A percentile compares a stretch with the other conserved stretches of the same genome.
These are phyloP conservation scores for Hyphodiscus hymeniophilus DNA, from an alignment of 495 filamentous ascomycete species.

Conservation along the genomic window DNA sequence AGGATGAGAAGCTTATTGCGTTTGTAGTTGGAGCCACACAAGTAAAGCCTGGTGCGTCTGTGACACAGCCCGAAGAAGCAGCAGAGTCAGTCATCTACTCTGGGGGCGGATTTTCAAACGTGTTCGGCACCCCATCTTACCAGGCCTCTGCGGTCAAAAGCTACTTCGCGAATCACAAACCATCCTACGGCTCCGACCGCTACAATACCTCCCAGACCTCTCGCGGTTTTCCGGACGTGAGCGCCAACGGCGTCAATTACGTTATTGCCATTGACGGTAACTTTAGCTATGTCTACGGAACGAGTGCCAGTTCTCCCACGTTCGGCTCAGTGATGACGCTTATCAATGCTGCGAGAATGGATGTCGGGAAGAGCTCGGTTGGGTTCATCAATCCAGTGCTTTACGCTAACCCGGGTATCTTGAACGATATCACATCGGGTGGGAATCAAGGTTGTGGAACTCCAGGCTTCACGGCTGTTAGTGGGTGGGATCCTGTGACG, in stretches of 20 bases:
- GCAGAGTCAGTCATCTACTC: conserved; percentile 24
- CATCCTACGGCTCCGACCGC: conserved; percentile 12
- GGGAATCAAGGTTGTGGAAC: conserved; percentile 41
- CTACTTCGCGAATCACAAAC: conserved; percentile 10
- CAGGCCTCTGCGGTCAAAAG: conserved; percentile 6
- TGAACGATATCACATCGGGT: conserved; percentile 44
- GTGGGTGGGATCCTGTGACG: conserved; percentile 59
- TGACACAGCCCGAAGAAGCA: conserved; percentile 16
- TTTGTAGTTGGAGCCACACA: conserved; percentile 38
- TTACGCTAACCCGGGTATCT: conserved; percentile 37
- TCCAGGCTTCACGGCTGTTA: conserved; percentile 39
- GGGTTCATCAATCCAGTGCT: conserved; percentile 47
- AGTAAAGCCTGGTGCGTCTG: conserved; percentile 16
- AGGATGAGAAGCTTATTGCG: too few species aligned
- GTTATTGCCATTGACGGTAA: conserved; percentile 16
- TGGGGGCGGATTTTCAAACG: conserved; percentile 41
- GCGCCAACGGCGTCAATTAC: conserved; percentile 26
- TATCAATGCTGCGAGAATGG: conserved; percentile 39
- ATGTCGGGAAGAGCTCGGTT: conserved; percentile 37
- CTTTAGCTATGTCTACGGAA: conserved; percentile 25
- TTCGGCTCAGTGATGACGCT: conserved; percentile 39
- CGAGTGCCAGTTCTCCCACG: conserved; percentile 26
- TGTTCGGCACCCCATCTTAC: conserved; percentile 26
- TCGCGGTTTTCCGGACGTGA: conserved; percentile 31
- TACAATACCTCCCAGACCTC: conserved; percentile 31